phyloP scores from a whole-genome alignment of 805 yeast genomes.

The Danielozyma ontarioensis region DNA sequence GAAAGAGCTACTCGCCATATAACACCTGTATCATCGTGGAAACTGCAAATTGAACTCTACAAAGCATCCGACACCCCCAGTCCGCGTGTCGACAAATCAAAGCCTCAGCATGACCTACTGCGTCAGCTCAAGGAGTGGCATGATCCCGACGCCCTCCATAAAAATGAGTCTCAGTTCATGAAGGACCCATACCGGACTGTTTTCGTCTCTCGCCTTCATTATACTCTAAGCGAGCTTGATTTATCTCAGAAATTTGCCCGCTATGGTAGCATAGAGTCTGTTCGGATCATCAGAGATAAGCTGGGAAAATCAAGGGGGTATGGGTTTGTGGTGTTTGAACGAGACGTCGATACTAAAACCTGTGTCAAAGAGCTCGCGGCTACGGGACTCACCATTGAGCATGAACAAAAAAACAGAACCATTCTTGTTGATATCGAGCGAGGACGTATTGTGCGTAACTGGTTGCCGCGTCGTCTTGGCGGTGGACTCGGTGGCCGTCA shows the following conservation, averaged over 20 bases:
- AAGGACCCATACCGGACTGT: constrained; percentile 73
- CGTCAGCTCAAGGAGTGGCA: constrained; percentile 16
- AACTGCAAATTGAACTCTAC: constrained; percentile 20
- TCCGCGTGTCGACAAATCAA: constrained; percentile 1
- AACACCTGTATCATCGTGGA: constrained; percentile 39
- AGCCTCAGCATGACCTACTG: constrained; percentile 4
- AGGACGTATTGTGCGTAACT: constrained; percentile 57
- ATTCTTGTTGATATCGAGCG: constrained; percentile 70
- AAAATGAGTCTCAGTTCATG: too few relatives aligned
- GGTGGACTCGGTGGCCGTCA: constrained; percentile 93
- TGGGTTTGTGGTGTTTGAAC: constrained; percentile 71
- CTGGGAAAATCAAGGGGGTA: constrained; percentile 67
- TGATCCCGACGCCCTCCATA: constrained; percentile 9
- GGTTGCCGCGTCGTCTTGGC: constrained; percentile 75
- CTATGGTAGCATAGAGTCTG: constrained; percentile 67
- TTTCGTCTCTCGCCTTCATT: constrained; percentile 70
- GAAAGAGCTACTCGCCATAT: constrained; percentile 43
- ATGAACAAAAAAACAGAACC: constrained; percentile 41
- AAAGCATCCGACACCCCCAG: neutral
- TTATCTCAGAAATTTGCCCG: constrained; percentile 54
- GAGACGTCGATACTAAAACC: constrained; percentile 51
- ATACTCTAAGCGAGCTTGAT: constrained; percentile 60
- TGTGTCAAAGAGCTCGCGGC: constrained; percentile 58
- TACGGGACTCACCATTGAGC: constrained; percentile 29
- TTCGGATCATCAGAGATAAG: constrained; percentile 33